Conservation (phyloP, 345 rosid genomes). For the Noccaea bulbosa region DNA sequence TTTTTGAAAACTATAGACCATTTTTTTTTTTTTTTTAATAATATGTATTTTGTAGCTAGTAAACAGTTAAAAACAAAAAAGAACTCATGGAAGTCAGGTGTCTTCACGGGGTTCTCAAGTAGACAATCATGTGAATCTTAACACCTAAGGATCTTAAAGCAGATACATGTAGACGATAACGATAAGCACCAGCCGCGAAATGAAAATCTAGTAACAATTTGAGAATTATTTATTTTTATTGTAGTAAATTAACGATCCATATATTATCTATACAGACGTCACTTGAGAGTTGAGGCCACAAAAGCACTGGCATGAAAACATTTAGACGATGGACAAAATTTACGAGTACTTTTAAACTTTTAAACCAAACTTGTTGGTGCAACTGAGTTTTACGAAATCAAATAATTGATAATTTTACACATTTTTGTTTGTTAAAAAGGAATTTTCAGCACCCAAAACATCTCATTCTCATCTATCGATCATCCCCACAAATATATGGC, state of each 20-base stretch:
- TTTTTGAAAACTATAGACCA: not conserved
- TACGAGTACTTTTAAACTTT: not conserved
- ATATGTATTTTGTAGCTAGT: not conserved
- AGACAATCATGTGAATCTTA: constrained; percentile 42
- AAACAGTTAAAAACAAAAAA: not conserved
- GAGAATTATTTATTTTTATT: not conserved
- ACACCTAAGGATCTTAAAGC: constrained; percentile 15
- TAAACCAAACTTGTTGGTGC: not conserved
- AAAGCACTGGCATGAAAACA: not conserved
- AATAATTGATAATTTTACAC: not conserved
- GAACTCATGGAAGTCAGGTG: constrained; percentile 16
- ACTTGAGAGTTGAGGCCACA: constrained; percentile 18
- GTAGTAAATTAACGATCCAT: not conserved
- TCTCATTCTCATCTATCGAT: constrained; percentile 29
- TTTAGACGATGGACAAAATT: not conserved
- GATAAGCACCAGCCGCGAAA: not conserved
- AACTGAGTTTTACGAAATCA: not conserved
- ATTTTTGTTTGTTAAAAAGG: not conserved
- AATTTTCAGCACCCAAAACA: constrained; percentile 13
- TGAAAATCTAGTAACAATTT: constrained; percentile 1
- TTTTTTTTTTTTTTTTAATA: not conserved
- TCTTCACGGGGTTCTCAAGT: constrained; percentile 41
- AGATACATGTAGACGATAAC: not conserved
- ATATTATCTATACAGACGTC: not conserved
- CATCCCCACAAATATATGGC: constrained; percentile 36